Base-by-base conservation (phyloP, 805 yeast genomes). In the Lipomyces japonicus region DNA sequence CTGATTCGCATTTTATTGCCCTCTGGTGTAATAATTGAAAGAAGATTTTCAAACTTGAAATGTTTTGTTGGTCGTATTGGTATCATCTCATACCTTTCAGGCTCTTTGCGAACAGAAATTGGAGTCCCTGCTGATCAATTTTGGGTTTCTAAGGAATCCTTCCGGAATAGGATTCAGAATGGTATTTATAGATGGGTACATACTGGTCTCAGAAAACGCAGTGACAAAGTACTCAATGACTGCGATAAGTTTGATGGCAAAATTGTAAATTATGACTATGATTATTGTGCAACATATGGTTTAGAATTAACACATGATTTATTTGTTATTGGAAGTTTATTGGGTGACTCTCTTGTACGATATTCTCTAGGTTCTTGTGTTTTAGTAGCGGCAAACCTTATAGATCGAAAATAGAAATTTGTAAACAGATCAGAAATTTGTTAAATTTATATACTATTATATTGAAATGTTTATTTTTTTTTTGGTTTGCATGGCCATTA, bases 311-410 rank as follows among this genome's bases (percentile, higher is more conserved):
- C 55, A 18, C 48, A 52, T 6, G 48, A 50, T 21, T 55, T 65
- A 12, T 65, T 53, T 50, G 60, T 55, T 6, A 51, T 64, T 25
- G 69, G 69, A 9, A 62, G 66, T 50, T 46, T 65, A 18, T 53
- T 62, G 3, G 69, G 69, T 3, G 68, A 65, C 42, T 52, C 66
- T 1, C 45, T 65, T 34, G 66, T 65, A 2, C 57, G 69, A 30
- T 65, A 61, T 48, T 30, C 62, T 26, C 50, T 61, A 21, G 69
- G 69, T 2, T 55, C 62, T 3, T 58, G 65, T 38, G 55, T 60
- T 3, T 44, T 48, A 12, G 67, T 62, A 9, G 68, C 63, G 4
- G 58, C 46, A n/a, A 46, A 52, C 30, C 18, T 55, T 3, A 37
- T 44, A 9, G 53, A 46, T 30, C 30, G 50, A 18, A 14, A 12